phyloP scores from a whole-genome alignment of 805 yeast species.

The Metschnikowia hibisci region DNA sequence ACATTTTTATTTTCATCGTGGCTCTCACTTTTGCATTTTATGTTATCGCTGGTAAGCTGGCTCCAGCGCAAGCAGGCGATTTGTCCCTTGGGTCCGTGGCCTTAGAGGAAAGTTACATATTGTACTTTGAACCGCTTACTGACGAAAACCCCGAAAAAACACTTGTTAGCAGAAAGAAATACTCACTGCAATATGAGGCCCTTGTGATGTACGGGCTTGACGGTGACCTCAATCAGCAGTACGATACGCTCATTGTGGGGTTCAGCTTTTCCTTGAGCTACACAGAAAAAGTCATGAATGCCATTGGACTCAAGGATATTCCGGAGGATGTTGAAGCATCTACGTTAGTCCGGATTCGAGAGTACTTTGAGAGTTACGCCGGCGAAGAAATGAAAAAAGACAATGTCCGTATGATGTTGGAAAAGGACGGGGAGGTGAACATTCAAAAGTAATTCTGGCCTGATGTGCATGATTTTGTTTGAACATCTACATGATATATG shows the following conservation, averaged over 20 bases:
- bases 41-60: slow-evolving; percentile 1
- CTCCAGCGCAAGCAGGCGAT: neutral
- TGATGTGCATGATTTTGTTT: too few relatives aligned
- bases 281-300: slow-evolving; percentile 9
- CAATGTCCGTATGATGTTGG: slow-evolving; percentile 12
- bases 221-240: slow-evolving; percentile 10
- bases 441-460: slow-evolving; percentile 1
- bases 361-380: slow-evolving; percentile 6
- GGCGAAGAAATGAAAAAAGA: slow-evolving; percentile 6
- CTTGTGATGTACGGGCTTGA: slow-evolving; percentile 6
- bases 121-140: slow-evolving; percentile 1
- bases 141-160: neutral
- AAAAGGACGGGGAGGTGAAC: slow-evolving; percentile 11
- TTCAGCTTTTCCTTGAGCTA: slow-evolving; percentile 8
- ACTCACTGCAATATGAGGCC: neutral
- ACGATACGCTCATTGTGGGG: slow-evolving; percentile 12
- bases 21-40: slow-evolving; percentile 1
- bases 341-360: slow-evolving; percentile 5
- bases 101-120: neutral
- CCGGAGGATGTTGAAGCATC: slow-evolving; percentile 3
- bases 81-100: slow-evolving; percentile 2
- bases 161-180: neutral
- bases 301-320: slow-evolving; percentile 3
- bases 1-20: slow-evolving; percentile 1
- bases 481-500: too few relatives aligned